phyloP scores from a whole-genome alignment of 176 grass and related monocot species.

The sorghum (Sorghum bicolor) region Sorghum_bicolor_NCBIv3 NC_012876.2:53490001-53490500 shows the following conservation, averaged over 20 bases:
- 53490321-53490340: conserved; percentile 16
- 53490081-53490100: no score
- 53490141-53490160: no score
- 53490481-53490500: conserved; percentile 48
- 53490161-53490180: not conserved
- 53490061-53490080: no score
- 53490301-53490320: not conserved
- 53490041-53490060: no score
- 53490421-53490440: not conserved
- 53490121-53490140: not conserved
- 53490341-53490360: conserved; percentile 32
- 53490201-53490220: not conserved
- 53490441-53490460: conserved; percentile 36
- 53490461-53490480: conserved; percentile 43
- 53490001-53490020: no score
- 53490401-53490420: conserved; percentile 28
- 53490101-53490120: no score
- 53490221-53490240: not conserved
- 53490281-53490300: not conserved
- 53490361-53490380: conserved; percentile 29
- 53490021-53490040: no score
- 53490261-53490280: not conserved
- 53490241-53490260: not conserved
- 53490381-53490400: conserved; percentile 25
- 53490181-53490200: no score